A percentile compares a stretch with the other conserved stretches of the same genome.
These are phyloP conservation scores for Pestalotiopsis sp. DNA, from an alignment of 2,329 filamentous ascomycete species.

Conservation along the genomic window DNA sequence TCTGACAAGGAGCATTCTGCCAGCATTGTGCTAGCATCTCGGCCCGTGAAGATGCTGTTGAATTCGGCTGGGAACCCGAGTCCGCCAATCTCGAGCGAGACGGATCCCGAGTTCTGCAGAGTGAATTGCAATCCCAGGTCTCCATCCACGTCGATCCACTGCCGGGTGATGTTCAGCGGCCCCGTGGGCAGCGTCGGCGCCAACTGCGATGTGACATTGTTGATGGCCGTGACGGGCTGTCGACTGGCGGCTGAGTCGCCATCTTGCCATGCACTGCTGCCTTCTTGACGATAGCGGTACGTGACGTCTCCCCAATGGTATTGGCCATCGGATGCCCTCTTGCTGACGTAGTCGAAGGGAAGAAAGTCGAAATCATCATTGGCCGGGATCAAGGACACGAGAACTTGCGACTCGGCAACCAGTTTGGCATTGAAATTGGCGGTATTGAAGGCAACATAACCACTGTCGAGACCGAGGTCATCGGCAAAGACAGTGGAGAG, in stretches of 20 bases:
- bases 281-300: conserved; percentile 49
- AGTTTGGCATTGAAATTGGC: conserved; percentile 42
- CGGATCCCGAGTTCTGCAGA: conserved; percentile 42
- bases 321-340: conserved; percentile 49
- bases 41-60: conserved; percentile 61
- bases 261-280: conserved; percentile 40
- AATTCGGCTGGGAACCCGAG: conserved; percentile 61
- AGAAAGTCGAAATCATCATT: conserved; percentile 52
- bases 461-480: conserved; percentile 38
- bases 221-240: conserved; percentile 32
- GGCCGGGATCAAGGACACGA: conserved; percentile 45
- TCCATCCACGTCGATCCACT: conserved; percentile 48
- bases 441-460: conserved; percentile 39
- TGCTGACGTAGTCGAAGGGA: conserved; percentile 49
- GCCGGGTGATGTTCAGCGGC: conserved; percentile 47
- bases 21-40: conserved; percentile 47
- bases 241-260: conserved; percentile 46
- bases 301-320: conserved; percentile 62
- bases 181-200: conserved; percentile 38
- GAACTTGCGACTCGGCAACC: conserved; percentile 44
- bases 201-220: conserved; percentile 35
- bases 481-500: conserved; percentile 20
- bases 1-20: conserved; percentile 55
- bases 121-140: conserved; percentile 54
- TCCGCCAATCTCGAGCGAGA: conserved; percentile 51